phyloP scores from a whole-genome alignment of 2,329 filamentous ascomycete species.

The Ceratocystis variospora region DNA sequence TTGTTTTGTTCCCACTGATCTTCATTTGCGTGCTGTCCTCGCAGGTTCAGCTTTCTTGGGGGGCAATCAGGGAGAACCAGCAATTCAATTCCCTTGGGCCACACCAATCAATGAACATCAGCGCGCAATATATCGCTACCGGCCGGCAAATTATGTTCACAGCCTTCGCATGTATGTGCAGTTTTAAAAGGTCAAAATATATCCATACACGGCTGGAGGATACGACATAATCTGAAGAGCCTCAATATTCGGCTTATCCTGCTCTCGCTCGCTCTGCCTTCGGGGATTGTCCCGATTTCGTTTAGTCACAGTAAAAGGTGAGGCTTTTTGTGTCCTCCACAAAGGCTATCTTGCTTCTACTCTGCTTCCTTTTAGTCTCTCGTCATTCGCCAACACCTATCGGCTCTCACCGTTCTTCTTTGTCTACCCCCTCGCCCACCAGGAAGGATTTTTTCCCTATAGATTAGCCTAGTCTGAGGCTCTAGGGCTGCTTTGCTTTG shows the following conservation, averaged over 20 bases:
- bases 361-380: background rate
- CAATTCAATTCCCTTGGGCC: too few relatives aligned
- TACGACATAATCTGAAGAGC: background rate
- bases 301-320: too few relatives aligned
- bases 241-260: background rate
- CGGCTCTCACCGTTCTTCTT: background rate
- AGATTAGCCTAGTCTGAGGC: background rate
- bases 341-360: background rate
- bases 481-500: background rate
- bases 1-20: background rate
- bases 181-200: background rate
- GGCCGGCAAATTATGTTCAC: background rate
- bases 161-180: background rate
- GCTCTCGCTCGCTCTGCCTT: background rate
- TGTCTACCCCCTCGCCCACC: background rate
- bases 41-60: background rate
- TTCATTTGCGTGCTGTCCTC: background rate
- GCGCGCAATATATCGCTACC: too few relatives aligned
- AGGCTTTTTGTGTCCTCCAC: background rate
- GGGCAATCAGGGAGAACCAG: background rate
- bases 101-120: too few relatives aligned
- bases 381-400: background rate
- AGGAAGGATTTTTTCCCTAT: background rate
- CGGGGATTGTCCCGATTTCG: background rate
- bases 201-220: background rate